Percentiles rank a stretch among this genome's conserved stretches.
phyloP scores from a whole-genome alignment of 768 basidiomycete species.

The Hysterangium stoloniferum region DNA sequence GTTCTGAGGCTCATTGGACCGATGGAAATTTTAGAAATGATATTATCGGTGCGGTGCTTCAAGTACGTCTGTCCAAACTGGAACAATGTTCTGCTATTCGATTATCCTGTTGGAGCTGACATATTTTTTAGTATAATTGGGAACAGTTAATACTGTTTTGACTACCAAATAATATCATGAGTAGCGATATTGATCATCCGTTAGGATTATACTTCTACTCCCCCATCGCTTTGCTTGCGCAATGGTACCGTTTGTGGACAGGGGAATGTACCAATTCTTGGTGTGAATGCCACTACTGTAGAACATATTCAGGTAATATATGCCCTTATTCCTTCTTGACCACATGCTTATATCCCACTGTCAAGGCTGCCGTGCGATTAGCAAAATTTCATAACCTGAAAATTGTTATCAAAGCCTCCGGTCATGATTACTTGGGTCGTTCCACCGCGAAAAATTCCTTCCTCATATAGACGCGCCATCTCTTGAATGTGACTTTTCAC shows the following conservation, averaged over 20 bases:
- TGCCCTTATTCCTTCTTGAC: too few relatives aligned
- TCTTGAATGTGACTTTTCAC: slow-evolving; percentile 28
- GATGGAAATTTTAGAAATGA: too few relatives aligned
- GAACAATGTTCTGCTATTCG: too few relatives aligned
- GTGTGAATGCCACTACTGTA: slow-evolving; percentile 23
- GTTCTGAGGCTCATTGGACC: too few relatives aligned
- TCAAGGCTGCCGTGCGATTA: slow-evolving; percentile 27
- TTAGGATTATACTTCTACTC: slow-evolving; percentile 5
- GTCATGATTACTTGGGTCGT: slow-evolving; percentile 38
- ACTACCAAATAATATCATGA: background rate
- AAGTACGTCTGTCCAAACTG: too few relatives aligned
- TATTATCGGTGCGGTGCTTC: too few relatives aligned
- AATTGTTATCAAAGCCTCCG: slow-evolving; percentile 26
- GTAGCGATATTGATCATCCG: background rate
- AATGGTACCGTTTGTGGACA: slow-evolving; percentile 8
- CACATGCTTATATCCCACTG: background rate
- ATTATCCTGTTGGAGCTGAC: too few relatives aligned
- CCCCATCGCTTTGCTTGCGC: slow-evolving; percentile 5
- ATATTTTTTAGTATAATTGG: slow-evolving; percentile 12
- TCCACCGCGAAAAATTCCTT: slow-evolving; percentile 35
- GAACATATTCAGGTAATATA: slow-evolving; percentile 23
- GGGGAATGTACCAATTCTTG: slow-evolving; percentile 8
- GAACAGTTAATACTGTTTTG: slow-evolving; percentile 8
- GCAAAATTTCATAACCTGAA: slow-evolving; percentile 24
- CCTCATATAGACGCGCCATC: slow-evolving; percentile 33